Evolutionary conservation across 768 basidiomycete species (phyloP).

Genomic region (Russula sp.): DNA sequence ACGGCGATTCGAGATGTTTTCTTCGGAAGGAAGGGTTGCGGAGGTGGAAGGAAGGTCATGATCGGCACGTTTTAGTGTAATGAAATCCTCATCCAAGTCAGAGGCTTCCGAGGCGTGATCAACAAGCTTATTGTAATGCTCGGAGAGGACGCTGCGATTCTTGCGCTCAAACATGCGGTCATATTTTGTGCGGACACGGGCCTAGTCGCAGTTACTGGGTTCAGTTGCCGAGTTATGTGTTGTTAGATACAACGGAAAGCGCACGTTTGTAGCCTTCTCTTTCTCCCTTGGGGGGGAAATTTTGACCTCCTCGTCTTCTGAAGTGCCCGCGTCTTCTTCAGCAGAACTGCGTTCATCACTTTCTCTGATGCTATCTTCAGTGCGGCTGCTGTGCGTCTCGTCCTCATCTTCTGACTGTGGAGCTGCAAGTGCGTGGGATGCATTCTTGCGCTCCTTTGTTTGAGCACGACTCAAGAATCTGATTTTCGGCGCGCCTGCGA

Average conservation of each 20-base stretch:
- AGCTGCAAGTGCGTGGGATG: slow-evolving; percentile 41
- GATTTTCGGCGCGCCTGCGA: slow-evolving; percentile 94
- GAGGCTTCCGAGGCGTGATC: slow-evolving; percentile 49
- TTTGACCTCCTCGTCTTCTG: neutral
- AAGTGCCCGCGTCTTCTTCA: neutral
- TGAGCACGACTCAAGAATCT: slow-evolving; percentile 70
- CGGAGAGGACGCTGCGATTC: slow-evolving; percentile 87
- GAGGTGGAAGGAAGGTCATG: slow-evolving; percentile 51
- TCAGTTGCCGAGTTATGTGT: neutral
- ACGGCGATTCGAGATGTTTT: slow-evolving; percentile 82
- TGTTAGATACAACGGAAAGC: neutral
- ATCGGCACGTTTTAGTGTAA: slow-evolving; percentile 87
- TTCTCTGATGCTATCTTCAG: neutral
- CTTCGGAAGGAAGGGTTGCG: slow-evolving; percentile 30
- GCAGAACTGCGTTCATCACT: neutral
- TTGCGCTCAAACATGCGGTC: slow-evolving; percentile 97
- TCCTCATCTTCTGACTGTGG: slow-evolving; percentile 31
- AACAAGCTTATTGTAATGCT: slow-evolving; percentile 85
- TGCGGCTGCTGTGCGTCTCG: slow-evolving; percentile 12
- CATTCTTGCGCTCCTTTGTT: slow-evolving; percentile 74
- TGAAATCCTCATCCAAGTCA: slow-evolving; percentile 71
- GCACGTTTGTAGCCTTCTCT: slow-evolving; percentile 3
- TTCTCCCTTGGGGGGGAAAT: neutral
- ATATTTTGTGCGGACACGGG: slow-evolving; percentile 79
- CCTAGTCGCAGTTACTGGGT: neutral